Evolutionary conservation across 2,329 filamentous ascomycete genomes (phyloP).

Genomic region (Penicillium brevicompactum): DNA sequence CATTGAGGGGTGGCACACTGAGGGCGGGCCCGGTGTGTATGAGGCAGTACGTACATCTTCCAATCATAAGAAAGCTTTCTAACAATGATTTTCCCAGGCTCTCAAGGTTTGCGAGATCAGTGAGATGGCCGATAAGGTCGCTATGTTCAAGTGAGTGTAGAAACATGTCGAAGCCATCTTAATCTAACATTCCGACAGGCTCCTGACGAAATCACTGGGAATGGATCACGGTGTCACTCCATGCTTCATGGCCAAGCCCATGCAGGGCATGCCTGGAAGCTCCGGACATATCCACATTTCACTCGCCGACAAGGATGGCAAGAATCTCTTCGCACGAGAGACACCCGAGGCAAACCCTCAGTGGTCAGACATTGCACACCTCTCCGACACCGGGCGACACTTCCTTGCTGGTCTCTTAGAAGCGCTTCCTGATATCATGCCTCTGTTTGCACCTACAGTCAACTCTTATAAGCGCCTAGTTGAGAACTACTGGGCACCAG

Average conservation of each 20-base stretch:
- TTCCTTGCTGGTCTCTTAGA: constrained; percentile 88
- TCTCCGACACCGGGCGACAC: constrained; percentile 88
- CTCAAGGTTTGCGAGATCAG: constrained; percentile 83
- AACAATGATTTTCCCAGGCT: constrained; percentile 46
- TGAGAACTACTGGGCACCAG: constrained; percentile 97
- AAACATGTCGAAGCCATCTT: background rate
- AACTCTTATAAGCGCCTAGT: constrained; percentile 97
- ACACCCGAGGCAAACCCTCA: constrained; percentile 67
- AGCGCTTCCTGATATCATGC: constrained; percentile 91
- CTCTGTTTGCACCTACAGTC: constrained; percentile 85
- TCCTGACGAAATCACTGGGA: constrained; percentile 83
- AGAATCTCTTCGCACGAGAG: constrained; percentile 79
- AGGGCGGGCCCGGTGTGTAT: constrained; percentile 88
- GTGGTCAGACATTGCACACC: constrained; percentile 72
- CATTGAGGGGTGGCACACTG: constrained; percentile 92
- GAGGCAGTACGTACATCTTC: constrained; percentile 66
- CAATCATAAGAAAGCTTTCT: background rate
- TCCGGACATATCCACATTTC: constrained; percentile 94
- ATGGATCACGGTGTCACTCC: constrained; percentile 85
- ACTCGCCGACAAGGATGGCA: constrained; percentile 72
- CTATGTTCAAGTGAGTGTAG: constrained; percentile 73
- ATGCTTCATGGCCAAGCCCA: constrained; percentile 97
- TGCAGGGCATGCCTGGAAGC: constrained; percentile 85
- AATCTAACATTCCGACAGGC: constrained; percentile 44
- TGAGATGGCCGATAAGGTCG: constrained; percentile 86